Evolutionary conservation across 2,329 filamentous ascomycete species (phyloP), one percentile per base, ranked within the genome.

Genomic region (Alternaria panax): DNA sequence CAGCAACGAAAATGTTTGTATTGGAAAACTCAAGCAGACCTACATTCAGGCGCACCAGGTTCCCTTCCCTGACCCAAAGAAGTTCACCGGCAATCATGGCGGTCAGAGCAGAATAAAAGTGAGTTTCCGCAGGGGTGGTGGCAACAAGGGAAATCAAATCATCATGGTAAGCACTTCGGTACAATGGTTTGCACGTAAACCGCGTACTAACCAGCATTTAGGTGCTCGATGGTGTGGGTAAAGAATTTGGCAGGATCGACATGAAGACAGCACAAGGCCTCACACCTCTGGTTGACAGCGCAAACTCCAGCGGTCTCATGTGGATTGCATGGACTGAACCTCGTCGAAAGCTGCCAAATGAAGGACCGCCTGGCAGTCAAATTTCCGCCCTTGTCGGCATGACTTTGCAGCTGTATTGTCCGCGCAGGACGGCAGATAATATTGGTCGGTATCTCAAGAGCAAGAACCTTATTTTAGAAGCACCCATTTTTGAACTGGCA

Each of bases 341-440:
- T 6, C 87, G 92, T 42, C 86, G 83, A 41, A 90, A 87, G 70
- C 80, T 82, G 48, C 79, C 82, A 0, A 84, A 83, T n/a, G 92
- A 97, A 57, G 72, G 68, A 0, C 58, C 63, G 1, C 70, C 73
- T 8, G 72, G 71, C 4, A 56, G 60, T 2, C 22, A 50, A 0
- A 59, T 72, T 7, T 68, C 65, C 7, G 59, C 64, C 5, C 68
- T 78, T 5, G 71, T 77, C 60, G 82, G 82, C 12, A 82, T 94
- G 25, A 88, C 91, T 22, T 81, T 97, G 25, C 92, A 92, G 67
- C 74, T 98, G 7, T 97, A 95, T 70, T 92, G 92, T 1, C 89
- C 91, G 7, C 83, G 88, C 36, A 89, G 87, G 57, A 85, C 86
- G 61, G 88, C 86, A 3, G 82, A 82, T 11, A 81, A 84, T 9